Percentiles rank a stretch among this genome's conserved stretches.
phyloP scores from a whole-genome alignment of 2,329 filamentous ascomycete species.

The Fulvia fulva region DNA sequence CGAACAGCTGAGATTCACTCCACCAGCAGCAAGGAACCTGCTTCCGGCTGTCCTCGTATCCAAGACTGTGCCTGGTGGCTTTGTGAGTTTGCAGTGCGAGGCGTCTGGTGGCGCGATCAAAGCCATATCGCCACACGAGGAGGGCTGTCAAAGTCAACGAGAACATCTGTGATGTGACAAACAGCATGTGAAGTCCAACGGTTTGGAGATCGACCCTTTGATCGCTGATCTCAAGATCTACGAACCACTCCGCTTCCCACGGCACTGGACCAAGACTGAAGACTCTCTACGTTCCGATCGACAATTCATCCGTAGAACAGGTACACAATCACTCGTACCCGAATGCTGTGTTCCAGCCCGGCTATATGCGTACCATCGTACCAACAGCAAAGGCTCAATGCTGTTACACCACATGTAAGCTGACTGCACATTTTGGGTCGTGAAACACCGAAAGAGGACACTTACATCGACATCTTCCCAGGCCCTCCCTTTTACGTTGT shows the following conservation, averaged over 20 bases:
- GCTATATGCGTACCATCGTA: neutral
- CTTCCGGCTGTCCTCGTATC: neutral
- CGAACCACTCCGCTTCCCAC: slow-evolving; percentile 1
- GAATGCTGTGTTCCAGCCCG: neutral
- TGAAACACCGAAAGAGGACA: neutral
- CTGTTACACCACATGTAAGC: slow-evolving; percentile 17
- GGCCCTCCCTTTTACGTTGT: slow-evolving; percentile 79
- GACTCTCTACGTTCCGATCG: neutral
- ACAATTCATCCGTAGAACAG: neutral
- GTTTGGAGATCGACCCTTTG: neutral
- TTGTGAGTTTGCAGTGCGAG: neutral
- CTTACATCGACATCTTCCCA: slow-evolving; percentile 69
- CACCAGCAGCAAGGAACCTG: neutral
- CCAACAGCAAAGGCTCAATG: slow-evolving; percentile 10
- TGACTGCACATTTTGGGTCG: slow-evolving; percentile 5
- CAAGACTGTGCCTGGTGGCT: neutral
- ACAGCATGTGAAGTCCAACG: neutral
- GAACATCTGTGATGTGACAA: neutral
- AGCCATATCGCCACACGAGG: neutral
- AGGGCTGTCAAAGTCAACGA: neutral
- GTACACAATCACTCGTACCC: neutral
- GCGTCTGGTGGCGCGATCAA: neutral
- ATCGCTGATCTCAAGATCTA: slow-evolving; percentile 7
- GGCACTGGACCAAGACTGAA: neutral
- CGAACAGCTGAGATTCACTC: slow-evolving; percentile 5